Evolutionary conservation across 202 grass and related monocot genomes (phyloP).

Genomic region (Setaria viridis): DNA sequence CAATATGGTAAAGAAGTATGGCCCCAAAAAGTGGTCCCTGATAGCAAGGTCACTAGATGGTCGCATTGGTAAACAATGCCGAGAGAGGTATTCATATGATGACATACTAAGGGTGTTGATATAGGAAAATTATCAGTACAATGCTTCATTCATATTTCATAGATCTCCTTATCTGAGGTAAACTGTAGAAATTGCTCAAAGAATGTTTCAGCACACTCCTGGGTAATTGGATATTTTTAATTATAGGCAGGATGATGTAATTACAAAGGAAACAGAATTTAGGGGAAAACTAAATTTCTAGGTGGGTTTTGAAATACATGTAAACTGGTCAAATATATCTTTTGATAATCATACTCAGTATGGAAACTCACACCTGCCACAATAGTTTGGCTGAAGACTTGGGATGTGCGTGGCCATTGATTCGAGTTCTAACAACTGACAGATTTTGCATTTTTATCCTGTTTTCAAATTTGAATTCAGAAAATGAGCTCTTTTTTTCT

Average conservation of each 20-base stretch:
- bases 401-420: no score
- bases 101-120: conserved; percentile 19
- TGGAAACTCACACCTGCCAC: no score
- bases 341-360: no score
- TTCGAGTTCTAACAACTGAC: neutral
- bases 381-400: no score
- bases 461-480: conserved; percentile 8
- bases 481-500: neutral
- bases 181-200: neutral
- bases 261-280: neutral
- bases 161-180: conserved; percentile 25
- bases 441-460: neutral
- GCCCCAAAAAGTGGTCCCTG: conserved; percentile 85
- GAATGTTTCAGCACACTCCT: conserved; percentile 8
- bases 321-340: no score
- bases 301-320: no score
- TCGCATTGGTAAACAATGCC: conserved; percentile 96
- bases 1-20: conserved; percentile 77
- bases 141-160: conserved; percentile 12
- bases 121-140: conserved; percentile 26
- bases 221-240: conserved; percentile 13
- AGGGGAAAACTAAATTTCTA: no score
- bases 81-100: conserved; percentile 75
- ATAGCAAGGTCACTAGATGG: conserved; percentile 85
- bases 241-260: neutral